Conservation (phyloP, 2,329 filamentous ascomycete genomes). For the Teratosphaeriaceae sp. region DNA sequence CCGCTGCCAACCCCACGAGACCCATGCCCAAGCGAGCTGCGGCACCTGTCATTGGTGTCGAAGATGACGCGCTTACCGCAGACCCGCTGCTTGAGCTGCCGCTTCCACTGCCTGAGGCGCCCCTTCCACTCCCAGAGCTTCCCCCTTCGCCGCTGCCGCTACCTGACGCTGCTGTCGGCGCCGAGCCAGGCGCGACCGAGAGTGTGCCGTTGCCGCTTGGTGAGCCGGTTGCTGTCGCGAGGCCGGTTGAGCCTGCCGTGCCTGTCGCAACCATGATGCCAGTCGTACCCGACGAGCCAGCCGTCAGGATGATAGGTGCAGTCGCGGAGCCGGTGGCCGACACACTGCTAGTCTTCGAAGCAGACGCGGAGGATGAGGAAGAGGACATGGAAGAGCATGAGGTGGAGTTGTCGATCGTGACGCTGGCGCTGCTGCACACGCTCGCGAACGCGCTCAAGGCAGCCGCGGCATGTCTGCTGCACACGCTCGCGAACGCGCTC, state of each 20-base stretch:
- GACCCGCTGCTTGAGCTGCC: constrained; percentile 1
- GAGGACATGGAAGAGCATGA: constrained; percentile 13
- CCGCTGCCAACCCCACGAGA: constrained; percentile 16
- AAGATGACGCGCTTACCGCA: constrained; percentile 3
- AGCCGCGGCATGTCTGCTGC: constrained; percentile 27
- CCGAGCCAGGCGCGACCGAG: neutral
- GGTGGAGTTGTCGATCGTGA: constrained; percentile 2
- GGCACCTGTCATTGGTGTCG: constrained; percentile 4
- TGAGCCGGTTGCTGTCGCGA: too few species aligned
- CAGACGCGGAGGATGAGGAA: constrained; percentile 10
- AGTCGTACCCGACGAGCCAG: neutral
- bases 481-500: constrained; percentile 25
- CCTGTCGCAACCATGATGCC: constrained; percentile 2
- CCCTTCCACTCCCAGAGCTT: neutral
- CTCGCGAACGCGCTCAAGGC: constrained; percentile 1
- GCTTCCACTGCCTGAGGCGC: constrained; percentile 1
- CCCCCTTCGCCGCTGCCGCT: too few species aligned
- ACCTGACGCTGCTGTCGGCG: neutral
- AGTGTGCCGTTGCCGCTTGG: constrained; percentile 3
- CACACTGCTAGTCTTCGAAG: constrained; percentile 5
- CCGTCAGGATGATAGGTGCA: constrained; percentile 1
- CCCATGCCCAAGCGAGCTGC: constrained; percentile 21
- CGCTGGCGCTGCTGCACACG: neutral
- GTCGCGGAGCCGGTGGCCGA: constrained; percentile 9
- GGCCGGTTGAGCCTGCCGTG: constrained; percentile 3